Conservation (phyloP, 805 yeast genomes). For the Dipodascus albidus region DNA sequence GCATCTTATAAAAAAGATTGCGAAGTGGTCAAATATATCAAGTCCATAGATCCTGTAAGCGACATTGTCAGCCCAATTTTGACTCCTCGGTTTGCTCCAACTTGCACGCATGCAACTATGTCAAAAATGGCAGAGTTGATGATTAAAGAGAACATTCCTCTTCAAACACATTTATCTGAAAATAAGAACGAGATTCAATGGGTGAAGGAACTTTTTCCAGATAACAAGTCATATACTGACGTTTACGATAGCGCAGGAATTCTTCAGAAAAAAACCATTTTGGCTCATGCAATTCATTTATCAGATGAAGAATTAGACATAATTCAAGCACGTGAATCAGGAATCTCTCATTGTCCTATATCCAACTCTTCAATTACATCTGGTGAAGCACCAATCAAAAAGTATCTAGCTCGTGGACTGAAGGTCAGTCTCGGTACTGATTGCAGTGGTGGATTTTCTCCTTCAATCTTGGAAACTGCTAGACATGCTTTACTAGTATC, state of each 20-base stretch:
- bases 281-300: constrained; percentile 86
- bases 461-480: constrained; percentile 52
- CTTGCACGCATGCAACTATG: constrained; percentile 58
- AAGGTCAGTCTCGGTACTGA: constrained; percentile 79
- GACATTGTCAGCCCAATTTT: constrained; percentile 57
- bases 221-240: constrained; percentile 53
- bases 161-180: constrained; percentile 90
- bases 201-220: constrained; percentile 66
- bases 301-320: constrained; percentile 49
- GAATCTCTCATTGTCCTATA: constrained; percentile 88
- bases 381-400: constrained; percentile 78
- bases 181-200: constrained; percentile 63
- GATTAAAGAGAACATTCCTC: constrained; percentile 40
- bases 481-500: constrained; percentile 64
- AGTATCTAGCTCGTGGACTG: constrained; percentile 50
- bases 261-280: constrained; percentile 52
- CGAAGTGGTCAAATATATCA: constrained; percentile 46
- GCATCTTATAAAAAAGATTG: constrained; percentile 44
- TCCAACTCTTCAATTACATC: constrained; percentile 80
- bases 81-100: constrained; percentile 92
- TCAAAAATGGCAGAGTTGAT: constrained; percentile 50
- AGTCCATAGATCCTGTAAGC: constrained; percentile 39
- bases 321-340: constrained; percentile 44
- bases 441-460: constrained; percentile 65
- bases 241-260: constrained; percentile 61